These are phyloP conservation scores for Zea mays DNA, from an alignment of 176 grass and related monocot genomes.

Conservation along the genomic window DNA sequence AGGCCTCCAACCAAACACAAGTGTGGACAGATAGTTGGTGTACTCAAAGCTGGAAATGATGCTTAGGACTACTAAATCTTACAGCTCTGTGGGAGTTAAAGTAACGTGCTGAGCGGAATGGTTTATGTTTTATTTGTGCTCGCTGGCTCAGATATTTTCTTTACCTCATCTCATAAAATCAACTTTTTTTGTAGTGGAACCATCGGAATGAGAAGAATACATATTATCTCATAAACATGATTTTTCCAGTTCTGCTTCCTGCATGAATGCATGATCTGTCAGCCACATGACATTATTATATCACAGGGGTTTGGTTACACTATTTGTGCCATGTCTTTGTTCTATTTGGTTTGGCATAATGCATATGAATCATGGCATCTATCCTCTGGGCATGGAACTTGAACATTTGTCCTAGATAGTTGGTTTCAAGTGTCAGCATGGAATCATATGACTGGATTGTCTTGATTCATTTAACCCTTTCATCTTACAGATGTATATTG, in stretches of 20 bases:
- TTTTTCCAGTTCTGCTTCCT: neutral
- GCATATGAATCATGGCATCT: neutral
- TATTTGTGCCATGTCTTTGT: neutral
- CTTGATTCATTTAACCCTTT: neutral
- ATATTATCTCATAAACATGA: neutral
- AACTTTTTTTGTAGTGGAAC: slow-evolving; percentile 1
- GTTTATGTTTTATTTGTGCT: neutral
- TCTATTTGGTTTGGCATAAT: slow-evolving; percentile 10
- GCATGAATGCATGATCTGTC: neutral
- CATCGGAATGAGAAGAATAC: neutral
- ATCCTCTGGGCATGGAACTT: neutral
- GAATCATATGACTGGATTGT: neutral
- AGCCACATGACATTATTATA: neutral
- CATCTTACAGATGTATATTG: neutral
- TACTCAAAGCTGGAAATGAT: slow-evolving; percentile 1
- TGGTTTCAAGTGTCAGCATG: neutral
- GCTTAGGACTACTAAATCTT: neutral
- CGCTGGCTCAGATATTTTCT: neutral
- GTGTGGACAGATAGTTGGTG: neutral
- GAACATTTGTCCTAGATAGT: neutral
- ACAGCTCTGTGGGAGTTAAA: neutral
- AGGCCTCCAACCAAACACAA: neutral
- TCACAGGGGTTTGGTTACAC: neutral
- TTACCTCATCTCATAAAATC: neutral
- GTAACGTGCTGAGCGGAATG: neutral